phyloP scores from a whole-genome alignment of 345 rosid genomes.

The Fremontodendron californicum region DNA sequence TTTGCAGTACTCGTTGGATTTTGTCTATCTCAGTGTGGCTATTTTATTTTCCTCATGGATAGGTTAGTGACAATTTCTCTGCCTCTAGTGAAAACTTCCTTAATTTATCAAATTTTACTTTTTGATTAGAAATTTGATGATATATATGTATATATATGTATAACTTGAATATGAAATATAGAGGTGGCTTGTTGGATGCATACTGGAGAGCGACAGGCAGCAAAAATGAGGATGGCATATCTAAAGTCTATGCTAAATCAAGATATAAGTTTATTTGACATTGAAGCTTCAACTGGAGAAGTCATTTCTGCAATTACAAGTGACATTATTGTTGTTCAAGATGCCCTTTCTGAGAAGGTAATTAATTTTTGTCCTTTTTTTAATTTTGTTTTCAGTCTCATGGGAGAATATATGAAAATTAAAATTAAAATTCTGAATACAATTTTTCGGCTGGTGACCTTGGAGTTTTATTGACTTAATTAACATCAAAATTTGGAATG shows the following conservation, averaged over 20 bases:
- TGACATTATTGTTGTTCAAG: constrained; percentile 85
- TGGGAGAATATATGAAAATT: not conserved
- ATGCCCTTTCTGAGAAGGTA: constrained; percentile 98
- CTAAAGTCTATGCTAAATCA: constrained; percentile 78
- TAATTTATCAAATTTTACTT: not conserved
- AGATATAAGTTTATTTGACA: constrained; percentile 85
- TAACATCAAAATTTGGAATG: too few species aligned
- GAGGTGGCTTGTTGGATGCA: constrained; percentile 99
- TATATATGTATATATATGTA: not conserved
- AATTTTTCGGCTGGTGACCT: not conserved
- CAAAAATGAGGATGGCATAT: constrained; percentile 93
- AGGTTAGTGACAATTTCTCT: constrained; percentile 36
- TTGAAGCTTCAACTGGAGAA: constrained; percentile 88
- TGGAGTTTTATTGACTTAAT: not conserved
- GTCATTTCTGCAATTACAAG: constrained; percentile 87
- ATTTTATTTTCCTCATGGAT: constrained; percentile 89
- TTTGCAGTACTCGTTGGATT: constrained; percentile 95
- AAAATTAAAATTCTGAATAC: not conserved
- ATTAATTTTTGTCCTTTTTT: not conserved
- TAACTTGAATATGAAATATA: constrained; percentile 14
- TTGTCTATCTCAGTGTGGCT: constrained; percentile 83
- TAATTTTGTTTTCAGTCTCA: not conserved
- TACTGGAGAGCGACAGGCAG: constrained; percentile 92
- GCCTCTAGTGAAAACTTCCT: not conserved
- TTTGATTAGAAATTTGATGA: not conserved